A percentile compares a stretch with the other conserved stretches of the same genome.
Evolutionary conservation across 306 rosid genomes (phyloP).

Genomic region (Corylus heterophylla): DNA sequence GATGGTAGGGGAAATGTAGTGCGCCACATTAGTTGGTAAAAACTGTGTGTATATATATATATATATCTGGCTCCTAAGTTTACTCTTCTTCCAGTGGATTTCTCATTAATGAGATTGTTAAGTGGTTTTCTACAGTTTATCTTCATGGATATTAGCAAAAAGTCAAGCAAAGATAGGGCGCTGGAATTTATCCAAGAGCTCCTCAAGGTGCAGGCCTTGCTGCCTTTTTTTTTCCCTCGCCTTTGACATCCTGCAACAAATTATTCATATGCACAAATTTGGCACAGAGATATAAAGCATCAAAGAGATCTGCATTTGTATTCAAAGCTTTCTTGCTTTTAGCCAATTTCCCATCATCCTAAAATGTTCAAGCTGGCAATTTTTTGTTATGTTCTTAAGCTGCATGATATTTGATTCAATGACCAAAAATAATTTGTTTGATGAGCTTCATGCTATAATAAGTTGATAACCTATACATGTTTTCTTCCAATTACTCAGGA

Average conservation of each 20-base stretch:
- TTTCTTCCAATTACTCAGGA: slow-evolving; percentile 50
- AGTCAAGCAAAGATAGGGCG: slow-evolving; percentile 29
- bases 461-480: slow-evolving; percentile 14
- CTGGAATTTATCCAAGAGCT: slow-evolving; percentile 52
- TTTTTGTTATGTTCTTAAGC: neutral
- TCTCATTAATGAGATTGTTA: slow-evolving; percentile 30
- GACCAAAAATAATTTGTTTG: neutral
- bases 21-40: slow-evolving; percentile 17
- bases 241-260: slow-evolving; percentile 11
- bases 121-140: slow-evolving; percentile 57
- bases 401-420: neutral
- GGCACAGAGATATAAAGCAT: neutral
- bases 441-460: neutral
- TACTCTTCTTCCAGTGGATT: slow-evolving; percentile 16
- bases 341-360: neutral
- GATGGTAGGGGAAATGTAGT: slow-evolving; percentile 18
- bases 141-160: slow-evolving; percentile 47
- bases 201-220: slow-evolving; percentile 46
- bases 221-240: slow-evolving; percentile 9
- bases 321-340: neutral
- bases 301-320: neutral
- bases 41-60: neutral
- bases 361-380: neutral
- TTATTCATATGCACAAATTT: neutral
- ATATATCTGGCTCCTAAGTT: slow-evolving; percentile 15